Evolutionary conservation across 371 early-diverging fungal genomes (phyloP).

Genomic region (Furculomyces boomerangus): DNA sequence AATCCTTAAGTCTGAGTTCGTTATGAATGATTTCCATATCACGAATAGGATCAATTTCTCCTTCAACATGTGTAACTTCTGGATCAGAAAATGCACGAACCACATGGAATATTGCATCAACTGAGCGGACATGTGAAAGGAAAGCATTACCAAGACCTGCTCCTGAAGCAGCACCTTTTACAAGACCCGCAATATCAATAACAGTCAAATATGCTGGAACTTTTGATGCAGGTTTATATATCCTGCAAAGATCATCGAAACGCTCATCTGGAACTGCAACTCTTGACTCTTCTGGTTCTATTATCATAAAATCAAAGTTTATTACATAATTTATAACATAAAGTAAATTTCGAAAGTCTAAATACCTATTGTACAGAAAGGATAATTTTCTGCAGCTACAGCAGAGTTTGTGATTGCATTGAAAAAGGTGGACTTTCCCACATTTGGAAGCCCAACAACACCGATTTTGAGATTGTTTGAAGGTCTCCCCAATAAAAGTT

Average conservation of each 20-base stretch:
- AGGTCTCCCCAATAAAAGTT: conserved; percentile 79
- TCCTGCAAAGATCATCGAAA: conserved; percentile 66
- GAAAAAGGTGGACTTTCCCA: conserved; percentile 94
- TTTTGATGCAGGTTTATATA: conserved; percentile 47
- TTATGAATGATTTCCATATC: conserved; percentile 94
- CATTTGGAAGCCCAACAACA: conserved; percentile 96
- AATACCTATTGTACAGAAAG: conserved; percentile 51
- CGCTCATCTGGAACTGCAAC: conserved; percentile 88
- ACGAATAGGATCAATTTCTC: conserved; percentile 81
- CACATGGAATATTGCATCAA: conserved; percentile 98
- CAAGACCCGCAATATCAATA: conserved; percentile 98
- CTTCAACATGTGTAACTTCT: conserved; percentile 93
- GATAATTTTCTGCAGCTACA: conserved; percentile 82
- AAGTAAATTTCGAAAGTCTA: background rate
- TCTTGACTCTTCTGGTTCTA: conserved; percentile 85
- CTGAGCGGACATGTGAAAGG: conserved; percentile 88
- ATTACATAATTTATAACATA: background rate
- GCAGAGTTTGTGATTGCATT: conserved; percentile 81
- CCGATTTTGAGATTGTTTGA: conserved; percentile 94
- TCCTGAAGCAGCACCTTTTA: conserved; percentile 84
- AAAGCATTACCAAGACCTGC: conserved; percentile 97
- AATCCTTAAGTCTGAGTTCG: conserved; percentile 92
- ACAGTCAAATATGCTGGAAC: conserved; percentile 75
- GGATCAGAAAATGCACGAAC: conserved; percentile 76
- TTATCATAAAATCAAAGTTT: conserved; percentile 2